Evolutionary conservation across 1,139 yeast species (phyloP).

Genomic region (Sugiyamaella grinbergsii): DNA sequence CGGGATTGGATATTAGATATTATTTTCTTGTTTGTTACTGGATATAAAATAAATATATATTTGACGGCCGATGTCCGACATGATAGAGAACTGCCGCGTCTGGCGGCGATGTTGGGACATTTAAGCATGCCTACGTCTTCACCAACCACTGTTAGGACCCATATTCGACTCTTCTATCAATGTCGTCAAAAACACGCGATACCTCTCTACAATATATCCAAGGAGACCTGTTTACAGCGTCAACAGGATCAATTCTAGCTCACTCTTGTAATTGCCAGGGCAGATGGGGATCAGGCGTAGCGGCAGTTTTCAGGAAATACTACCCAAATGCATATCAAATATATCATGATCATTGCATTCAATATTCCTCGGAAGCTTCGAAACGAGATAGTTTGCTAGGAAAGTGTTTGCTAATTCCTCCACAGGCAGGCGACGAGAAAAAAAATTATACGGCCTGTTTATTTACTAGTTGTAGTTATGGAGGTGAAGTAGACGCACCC

Average conservation of each 20-base stretch:
- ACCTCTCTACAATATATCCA: constrained; percentile 48
- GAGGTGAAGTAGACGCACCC: constrained; percentile 46
- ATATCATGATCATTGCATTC: constrained; percentile 54
- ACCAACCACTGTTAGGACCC: too few species aligned
- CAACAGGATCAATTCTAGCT: constrained; percentile 50
- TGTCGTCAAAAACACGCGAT: not conserved
- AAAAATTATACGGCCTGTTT: constrained; percentile 58
- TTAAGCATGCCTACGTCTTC: too few species aligned
- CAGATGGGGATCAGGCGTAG: constrained; percentile 85
- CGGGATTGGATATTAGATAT: too few species aligned
- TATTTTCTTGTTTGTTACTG: too few species aligned
- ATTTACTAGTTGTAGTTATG: constrained; percentile 57
- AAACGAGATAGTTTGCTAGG: constrained; percentile 50
- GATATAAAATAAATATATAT: too few species aligned
- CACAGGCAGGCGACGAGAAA: constrained; percentile 41
- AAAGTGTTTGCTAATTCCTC: constrained; percentile 52
- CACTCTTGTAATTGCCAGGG: constrained; percentile 85
- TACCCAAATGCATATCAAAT: constrained; percentile 55
- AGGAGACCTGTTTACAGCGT: constrained; percentile 60
- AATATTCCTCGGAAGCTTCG: constrained; percentile 32
- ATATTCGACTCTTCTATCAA: too few species aligned
- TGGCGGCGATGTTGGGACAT: too few species aligned
- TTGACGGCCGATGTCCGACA: too few species aligned
- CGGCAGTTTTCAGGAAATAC: constrained; percentile 51
- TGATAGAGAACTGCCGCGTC: too few species aligned